These are phyloP conservation scores for Zygoascus bituminiphila DNA, from an alignment of 805 yeast genomes.

Conservation along the genomic window DNA sequence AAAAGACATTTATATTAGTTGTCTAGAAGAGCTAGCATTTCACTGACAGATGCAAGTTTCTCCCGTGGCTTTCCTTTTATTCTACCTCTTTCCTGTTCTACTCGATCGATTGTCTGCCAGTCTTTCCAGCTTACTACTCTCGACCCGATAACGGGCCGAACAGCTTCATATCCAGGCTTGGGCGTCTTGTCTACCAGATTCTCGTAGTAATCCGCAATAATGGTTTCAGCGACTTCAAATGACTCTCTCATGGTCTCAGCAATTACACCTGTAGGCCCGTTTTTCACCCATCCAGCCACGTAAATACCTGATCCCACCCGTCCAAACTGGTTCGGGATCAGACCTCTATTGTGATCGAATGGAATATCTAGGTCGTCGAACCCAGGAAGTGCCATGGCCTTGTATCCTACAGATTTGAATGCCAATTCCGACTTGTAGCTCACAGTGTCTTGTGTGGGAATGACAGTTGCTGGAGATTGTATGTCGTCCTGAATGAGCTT, in stretches of 20 bases:
- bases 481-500: conserved; percentile 34
- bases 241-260: conserved; percentile 86
- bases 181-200: conserved; percentile 19
- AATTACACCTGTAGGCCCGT: conserved; percentile 83
- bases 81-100: conserved; percentile 45
- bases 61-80: conserved; percentile 44
- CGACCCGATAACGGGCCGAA: conserved; percentile 19
- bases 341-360: conserved; percentile 39
- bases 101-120: conserved; percentile 52
- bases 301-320: conserved; percentile 47
- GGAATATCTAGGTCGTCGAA: conserved; percentile 42
- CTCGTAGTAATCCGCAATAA: conserved; percentile 47
- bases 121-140: conserved; percentile 50
- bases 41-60: conserved; percentile 42
- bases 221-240: conserved; percentile 58
- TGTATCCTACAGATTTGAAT: conserved; percentile 77
- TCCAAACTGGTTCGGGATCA: conserved; percentile 41
- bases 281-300: conserved; percentile 85
- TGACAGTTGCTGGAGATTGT: conserved; percentile 29
- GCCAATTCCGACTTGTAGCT: conserved; percentile 49
- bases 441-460: conserved; percentile 31
- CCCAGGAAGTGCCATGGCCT: conserved; percentile 56
- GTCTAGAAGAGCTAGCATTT: conserved; percentile 33
- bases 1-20: too few relatives aligned
- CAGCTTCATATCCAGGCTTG: conserved; percentile 28